phyloP scores from a whole-genome alignment of 768 basidiomycete genomes.

The Ramaria rubella region DNA sequence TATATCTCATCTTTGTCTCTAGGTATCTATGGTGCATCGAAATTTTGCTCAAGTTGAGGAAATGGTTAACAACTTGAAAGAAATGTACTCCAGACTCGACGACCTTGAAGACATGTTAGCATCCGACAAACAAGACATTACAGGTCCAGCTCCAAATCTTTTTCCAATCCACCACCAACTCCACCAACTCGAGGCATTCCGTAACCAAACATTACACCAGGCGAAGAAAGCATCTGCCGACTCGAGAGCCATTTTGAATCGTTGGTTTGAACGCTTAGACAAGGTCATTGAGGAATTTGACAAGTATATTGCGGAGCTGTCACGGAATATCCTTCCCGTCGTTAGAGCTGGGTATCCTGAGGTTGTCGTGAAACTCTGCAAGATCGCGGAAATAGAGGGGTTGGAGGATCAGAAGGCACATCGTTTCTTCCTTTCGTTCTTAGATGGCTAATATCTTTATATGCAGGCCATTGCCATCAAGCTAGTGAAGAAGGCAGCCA shows the following conservation, averaged over 20 bases:
- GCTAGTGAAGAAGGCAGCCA: slow-evolving; percentile 90
- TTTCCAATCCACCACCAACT: slow-evolving; percentile 88
- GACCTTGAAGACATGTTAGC: slow-evolving; percentile 72
- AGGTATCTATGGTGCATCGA: slow-evolving; percentile 95
- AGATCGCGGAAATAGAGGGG: slow-evolving; percentile 91
- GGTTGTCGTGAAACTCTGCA: slow-evolving; percentile 87
- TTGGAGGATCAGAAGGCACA: slow-evolving; percentile 88
- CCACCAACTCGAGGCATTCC: slow-evolving; percentile 86
- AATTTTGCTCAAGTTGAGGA: slow-evolving; percentile 94
- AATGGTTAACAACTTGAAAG: slow-evolving; percentile 89
- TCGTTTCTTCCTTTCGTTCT: background rate
- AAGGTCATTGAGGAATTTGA: slow-evolving; percentile 79
- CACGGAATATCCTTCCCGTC: slow-evolving; percentile 69
- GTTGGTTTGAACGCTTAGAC: slow-evolving; percentile 83
- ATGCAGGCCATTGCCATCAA: slow-evolving; percentile 83
- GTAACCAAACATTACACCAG: slow-evolving; percentile 91
- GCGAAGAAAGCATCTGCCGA: slow-evolving; percentile 74
- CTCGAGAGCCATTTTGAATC: slow-evolving; percentile 59
- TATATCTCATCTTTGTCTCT: slow-evolving; percentile 1
- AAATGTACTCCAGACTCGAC: slow-evolving; percentile 83
- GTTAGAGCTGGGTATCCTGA: slow-evolving; percentile 72
- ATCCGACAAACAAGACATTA: slow-evolving; percentile 65
- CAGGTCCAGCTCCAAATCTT: slow-evolving; percentile 83
- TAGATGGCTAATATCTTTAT: slow-evolving; percentile 2
- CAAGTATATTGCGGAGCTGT: slow-evolving; percentile 71